Base-by-base conservation (phyloP, 169 alveolate genomes). In the Pseudocohnilembus persalinus region DNA sequence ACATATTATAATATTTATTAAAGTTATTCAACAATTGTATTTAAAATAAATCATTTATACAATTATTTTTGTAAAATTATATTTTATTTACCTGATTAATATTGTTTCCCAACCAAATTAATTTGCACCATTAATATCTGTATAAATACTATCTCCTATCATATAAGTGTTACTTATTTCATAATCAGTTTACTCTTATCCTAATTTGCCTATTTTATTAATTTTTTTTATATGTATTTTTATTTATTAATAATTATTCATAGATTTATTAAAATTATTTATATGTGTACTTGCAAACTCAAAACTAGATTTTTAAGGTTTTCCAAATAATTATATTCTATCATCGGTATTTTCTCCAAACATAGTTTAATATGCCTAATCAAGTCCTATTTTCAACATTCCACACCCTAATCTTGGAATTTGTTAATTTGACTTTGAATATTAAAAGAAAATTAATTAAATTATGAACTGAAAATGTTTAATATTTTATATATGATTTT, bases 81-180 rank as follows among this genome's bases (percentile, higher is more conserved):
- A 20, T 33, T 26, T n/a, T 6, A 28, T 49, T 49, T 79, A 63
- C 84, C 64, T 79, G 11, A 79, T 73, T 24, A 79, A 79, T 28
- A 79, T 64, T 49, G 84, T 79, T 29, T 79, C 64, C 84, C 84
- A 79, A 28, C 84, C 84, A 68, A 79, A 35, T 79, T 79, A 68
- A 34, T 79, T 79, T 6, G 84, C 84, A 4, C 76, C 74, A 0
- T 34, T 35, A n/a, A 79, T 49, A 79, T 79, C 84, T 29, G 31
- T 28, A 28, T 79, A 34, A 11, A 35, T 35, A 49, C 30, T 79
- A 79, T 79, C 84, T 64, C 84, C 84, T 0, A 79, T 79, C 84
- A 79, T 79, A 29, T 79, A 79, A n/a, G 64, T 64, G 27, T 79
- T 29, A 26, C 76, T 63, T 24, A 31, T n/a, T 79, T n/a, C 29